Evolutionary conservation across 2,329 filamentous ascomycete genomes (phyloP), one percentile per base, ranked within the genome.

Genomic region (Verticillium klebahnii): DNA sequence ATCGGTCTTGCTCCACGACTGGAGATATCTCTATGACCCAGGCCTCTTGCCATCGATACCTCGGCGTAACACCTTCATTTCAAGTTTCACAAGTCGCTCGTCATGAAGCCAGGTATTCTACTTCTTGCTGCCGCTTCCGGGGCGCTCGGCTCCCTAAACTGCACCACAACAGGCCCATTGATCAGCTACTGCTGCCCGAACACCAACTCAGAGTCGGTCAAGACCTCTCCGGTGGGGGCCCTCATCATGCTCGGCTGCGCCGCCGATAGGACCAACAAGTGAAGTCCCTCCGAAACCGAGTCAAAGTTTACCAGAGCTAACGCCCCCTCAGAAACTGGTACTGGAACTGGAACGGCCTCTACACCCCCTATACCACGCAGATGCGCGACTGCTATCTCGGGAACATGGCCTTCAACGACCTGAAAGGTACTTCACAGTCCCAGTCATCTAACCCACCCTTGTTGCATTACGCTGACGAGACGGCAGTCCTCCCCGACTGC

Each of bases 271-370:
- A 62, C 62, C 39, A 61, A 64, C 56, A 65, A 65, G 63, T 65
- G 5, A 2, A 23, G 23, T 15, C 23, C 45, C 23, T 54, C 37
- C 29, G 7, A 5, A 37, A 9, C 6, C 12, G 1, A 5, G 5
- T 15, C 14, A 17, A 12, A 37, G 19, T 37, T 6, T 11, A 1
- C 8, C 23, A 8, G 8, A 40, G 17, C 52, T 39, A 17, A 37
- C 3, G 12, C 23, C 2, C 3, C 29, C 59, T 4, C 45, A 65
- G 63, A 36, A 60, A 61, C 45, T 65, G 62, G 62, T 64, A 64
- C 56, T 65, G 63, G 63, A 64, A 65, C 60, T 65, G 64, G 56
- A 65, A 65, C 58, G 63, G 63, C 25, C 62, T 65, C 25, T 65
- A 65, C 62, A 64, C 62, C 2, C 36, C 63, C 8, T 65, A 62